Evolutionary conservation across 495 filamentous ascomycete genomes (phyloP), one percentile per base, ranked within the genome.

Genomic region (Neurospora sp.): DNA sequence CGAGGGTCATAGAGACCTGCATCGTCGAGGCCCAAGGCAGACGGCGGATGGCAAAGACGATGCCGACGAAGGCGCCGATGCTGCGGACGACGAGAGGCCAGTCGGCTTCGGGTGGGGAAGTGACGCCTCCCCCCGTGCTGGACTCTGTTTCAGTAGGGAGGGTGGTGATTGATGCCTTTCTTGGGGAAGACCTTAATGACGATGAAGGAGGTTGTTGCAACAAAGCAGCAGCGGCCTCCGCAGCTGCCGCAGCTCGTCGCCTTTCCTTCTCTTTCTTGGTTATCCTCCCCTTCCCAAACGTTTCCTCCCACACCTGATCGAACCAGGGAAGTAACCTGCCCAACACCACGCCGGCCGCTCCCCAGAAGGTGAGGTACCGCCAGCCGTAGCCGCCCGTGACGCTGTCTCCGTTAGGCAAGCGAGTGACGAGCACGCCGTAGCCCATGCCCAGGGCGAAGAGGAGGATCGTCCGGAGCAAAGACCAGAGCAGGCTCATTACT

Each of bases 31-130:
- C 86, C 96, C 96, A 99, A 14, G 93, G 92, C 27, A 96, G 88
- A 79, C 89, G 90, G 69, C 96, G 89, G 91, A 99, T 97, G 20
- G 96, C 96, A 84, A 97, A 98, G 22, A 94, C 94, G 80, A 99
- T 96, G 14, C 96, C 96, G 35, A 97, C 89, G 82, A 99, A 98
- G 17, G 93, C 94, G 44, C 96, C 96, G 53, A 98, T 90, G 73
- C 94, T 93, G 71, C 96, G 86, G 22, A 98, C 89, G 10, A 92
- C 91, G 40, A 91, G 88, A 48, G 90, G 90, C 94, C 93, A 98
- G 73, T 93, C 92, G 2, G 83, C 85, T 17, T 79, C 76, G 20
- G 78, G 73, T 20, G 40, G 76, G 70, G 68, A 72, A 72, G 59
- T 79, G 53, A 27, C n/a, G 5, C 37, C 17, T 35, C 42, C 31